Evolutionary conservation across 2,329 filamentous ascomycete genomes (phyloP).

Genomic region (Tolypocladium tundrense): DNA sequence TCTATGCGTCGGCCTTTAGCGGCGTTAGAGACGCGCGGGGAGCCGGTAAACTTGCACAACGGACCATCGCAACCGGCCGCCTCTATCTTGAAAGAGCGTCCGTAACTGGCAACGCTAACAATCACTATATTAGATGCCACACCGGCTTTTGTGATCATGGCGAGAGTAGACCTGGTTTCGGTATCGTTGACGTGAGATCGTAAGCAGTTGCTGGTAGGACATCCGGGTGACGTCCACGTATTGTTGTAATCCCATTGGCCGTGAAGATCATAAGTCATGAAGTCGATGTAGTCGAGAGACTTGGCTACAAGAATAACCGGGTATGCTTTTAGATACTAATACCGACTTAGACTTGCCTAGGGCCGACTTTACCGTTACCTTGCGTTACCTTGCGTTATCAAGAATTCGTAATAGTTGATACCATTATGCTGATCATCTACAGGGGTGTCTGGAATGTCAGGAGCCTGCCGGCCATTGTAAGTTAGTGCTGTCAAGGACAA

Average conservation of each 20-base stretch:
- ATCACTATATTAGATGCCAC: background rate
- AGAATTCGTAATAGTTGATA: conserved; percentile 8
- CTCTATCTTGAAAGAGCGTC: background rate
- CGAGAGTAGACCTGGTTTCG: background rate
- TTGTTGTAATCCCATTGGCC: conserved; percentile 24
- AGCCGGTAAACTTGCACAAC: background rate
- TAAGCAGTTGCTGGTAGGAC: background rate
- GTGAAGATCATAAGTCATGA: conserved; percentile 26
- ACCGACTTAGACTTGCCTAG: conserved; percentile 13
- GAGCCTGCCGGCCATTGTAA: background rate
- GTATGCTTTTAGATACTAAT: conserved; percentile 21
- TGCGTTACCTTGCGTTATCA: background rate
- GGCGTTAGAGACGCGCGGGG: background rate
- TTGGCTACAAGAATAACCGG: conserved; percentile 7
- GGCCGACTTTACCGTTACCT: background rate
- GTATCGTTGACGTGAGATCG: background rate
- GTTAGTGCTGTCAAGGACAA: too few relatives aligned
- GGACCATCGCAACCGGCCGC: background rate
- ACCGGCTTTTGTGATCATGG: background rate
- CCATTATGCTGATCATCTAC: conserved; percentile 11
- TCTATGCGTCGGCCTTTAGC: background rate
- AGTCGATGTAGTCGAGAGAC: conserved; percentile 23
- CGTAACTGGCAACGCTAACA: background rate
- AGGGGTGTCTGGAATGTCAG: conserved; percentile 15
- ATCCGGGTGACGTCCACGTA: background rate